Evolutionary conservation across 768 basidiomycete genomes (phyloP), one percentile per base, ranked within the genome.

Genomic region (Tulasnella sp.): DNA sequence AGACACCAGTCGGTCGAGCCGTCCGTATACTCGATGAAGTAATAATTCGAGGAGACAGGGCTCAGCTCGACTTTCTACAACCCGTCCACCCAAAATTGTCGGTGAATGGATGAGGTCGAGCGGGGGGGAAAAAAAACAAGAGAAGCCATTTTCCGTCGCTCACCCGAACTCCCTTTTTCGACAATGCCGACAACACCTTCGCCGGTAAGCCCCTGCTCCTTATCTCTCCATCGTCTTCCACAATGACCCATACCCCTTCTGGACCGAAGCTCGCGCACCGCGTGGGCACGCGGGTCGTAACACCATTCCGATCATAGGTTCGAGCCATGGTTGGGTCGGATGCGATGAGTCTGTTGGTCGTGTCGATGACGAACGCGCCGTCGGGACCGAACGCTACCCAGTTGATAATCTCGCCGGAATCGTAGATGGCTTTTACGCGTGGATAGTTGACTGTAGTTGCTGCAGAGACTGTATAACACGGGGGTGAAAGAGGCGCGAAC

Each of bases 321-420:
- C 71, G 25, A 12, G 49, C 22, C 71, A 72, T 72, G 40, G 71
- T 31, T 0, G 37, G 19, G 49, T 72, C 42, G 31, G 71, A 72
- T 15, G 40, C 12, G 34, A 45, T 34, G 36, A 72, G 17, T 17
- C 7, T 45, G 40, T 19, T 39, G 71, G 71, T n/a, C 7, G 71
- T 72, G 49, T 72, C 71, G 40, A 45, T 34, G 42, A 72, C 40
- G 49, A 34, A 39, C 17, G 71, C 71, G 1, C 71, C 71, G 42
- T 72, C 71, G 14, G 71, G 71, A 14, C 71, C 71, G 36, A 72
- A 72, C n/a, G 71, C 71, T 31, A 72, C 71, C 71, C 71, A 72
- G 71, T 72, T 72, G 42, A 72, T 72, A 34, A 8, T 25, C 34
- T 72, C 71, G 42, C 22, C 37, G 42, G 71, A 42, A 14, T 72